phyloP scores from a whole-genome alignment of 2,329 filamentous ascomycete species.

The Lasiodiplodia sp. region DNA sequence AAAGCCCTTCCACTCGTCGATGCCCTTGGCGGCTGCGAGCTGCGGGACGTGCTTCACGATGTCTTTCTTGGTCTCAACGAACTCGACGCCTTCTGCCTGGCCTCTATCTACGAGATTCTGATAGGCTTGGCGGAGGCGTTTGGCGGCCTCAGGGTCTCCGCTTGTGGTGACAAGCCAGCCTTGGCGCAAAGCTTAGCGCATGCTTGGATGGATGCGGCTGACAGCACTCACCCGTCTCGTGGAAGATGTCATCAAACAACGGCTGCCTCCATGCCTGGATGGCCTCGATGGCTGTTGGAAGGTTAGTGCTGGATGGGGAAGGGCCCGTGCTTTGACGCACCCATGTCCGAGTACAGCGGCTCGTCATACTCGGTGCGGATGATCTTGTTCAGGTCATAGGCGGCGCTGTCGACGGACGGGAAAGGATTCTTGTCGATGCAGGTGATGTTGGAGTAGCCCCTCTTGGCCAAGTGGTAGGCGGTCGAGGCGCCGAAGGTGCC shows the following conservation, averaged over 20 bases:
- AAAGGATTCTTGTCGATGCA: slow-evolving; percentile 38
- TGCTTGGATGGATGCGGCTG: background rate
- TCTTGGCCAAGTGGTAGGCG: slow-evolving; percentile 41
- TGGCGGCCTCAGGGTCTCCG: slow-evolving; percentile 31
- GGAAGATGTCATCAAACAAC: slow-evolving; percentile 31
- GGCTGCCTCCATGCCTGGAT: slow-evolving; percentile 33
- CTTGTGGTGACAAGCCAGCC: slow-evolving; percentile 33
- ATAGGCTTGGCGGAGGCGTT: slow-evolving; percentile 32
- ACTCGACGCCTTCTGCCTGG: slow-evolving; percentile 31
- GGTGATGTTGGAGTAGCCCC: slow-evolving; percentile 41
- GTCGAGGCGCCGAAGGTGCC: slow-evolving; percentile 44
- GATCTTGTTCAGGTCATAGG: slow-evolving; percentile 35
- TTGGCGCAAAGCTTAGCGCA: slow-evolving; percentile 20
- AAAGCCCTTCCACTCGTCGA: slow-evolving; percentile 35
- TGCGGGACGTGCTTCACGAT: slow-evolving; percentile 32
- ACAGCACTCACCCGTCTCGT: slow-evolving; percentile 25
- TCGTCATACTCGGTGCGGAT: slow-evolving; percentile 35
- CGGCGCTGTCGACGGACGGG: slow-evolving; percentile 29
- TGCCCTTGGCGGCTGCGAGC: slow-evolving; percentile 27
- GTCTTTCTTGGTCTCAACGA: slow-evolving; percentile 28
- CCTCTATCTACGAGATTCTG: slow-evolving; percentile 29
- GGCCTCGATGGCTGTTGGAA: slow-evolving; percentile 30
- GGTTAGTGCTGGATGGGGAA: background rate
- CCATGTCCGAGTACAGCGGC: slow-evolving; percentile 34
- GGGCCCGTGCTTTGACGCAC: slow-evolving; percentile 16